phyloP scores from a whole-genome alignment of 164 flowering plant genomes.

The Piper longum region DNA sequence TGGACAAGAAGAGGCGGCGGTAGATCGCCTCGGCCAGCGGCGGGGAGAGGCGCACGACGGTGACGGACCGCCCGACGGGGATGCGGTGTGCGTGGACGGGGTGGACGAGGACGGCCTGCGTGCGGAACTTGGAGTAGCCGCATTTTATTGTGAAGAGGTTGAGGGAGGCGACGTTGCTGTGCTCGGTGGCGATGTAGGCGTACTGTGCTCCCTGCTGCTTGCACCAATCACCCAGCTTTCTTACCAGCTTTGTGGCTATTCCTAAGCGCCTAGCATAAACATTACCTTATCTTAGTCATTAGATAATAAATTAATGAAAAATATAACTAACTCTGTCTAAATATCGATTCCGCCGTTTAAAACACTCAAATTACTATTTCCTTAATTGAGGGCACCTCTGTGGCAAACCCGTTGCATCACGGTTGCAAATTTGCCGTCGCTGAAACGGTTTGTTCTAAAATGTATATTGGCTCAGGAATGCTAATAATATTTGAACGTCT shows the following conservation, averaged over 20 bases:
- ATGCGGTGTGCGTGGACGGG: conserved; percentile 61
- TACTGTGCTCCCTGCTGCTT: conserved; percentile 41
- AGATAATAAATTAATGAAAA: too few species aligned
- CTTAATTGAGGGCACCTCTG: too few species aligned
- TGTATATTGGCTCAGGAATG: too few species aligned
- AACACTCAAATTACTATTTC: too few species aligned
- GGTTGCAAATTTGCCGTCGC: too few species aligned
- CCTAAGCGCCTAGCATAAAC: conserved; percentile 34
- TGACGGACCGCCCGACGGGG: conserved; percentile 16
- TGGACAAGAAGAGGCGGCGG: conserved; percentile 23
- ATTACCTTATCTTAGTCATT: too few species aligned
- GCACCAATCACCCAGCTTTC: conserved; percentile 51
- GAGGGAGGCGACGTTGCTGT: conserved; percentile 44
- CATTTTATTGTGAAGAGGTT: conserved; percentile 52
- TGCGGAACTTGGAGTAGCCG: conserved; percentile 37
- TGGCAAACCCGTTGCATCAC: too few species aligned
- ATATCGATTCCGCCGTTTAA: too few species aligned
- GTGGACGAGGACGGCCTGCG: conserved; percentile 48
- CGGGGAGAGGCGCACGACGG: conserved; percentile 20
- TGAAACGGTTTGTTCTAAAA: too few species aligned
- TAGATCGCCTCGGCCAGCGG: conserved; percentile 29
- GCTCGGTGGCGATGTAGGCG: conserved; percentile 65
- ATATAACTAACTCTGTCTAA: too few species aligned
- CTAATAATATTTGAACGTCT: too few species aligned
- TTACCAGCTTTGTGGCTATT: conserved; percentile 45